phyloP scores from a whole-genome alignment of 1,284 basidiomycete species.

The Trichosporon coremiiforme region DNA sequence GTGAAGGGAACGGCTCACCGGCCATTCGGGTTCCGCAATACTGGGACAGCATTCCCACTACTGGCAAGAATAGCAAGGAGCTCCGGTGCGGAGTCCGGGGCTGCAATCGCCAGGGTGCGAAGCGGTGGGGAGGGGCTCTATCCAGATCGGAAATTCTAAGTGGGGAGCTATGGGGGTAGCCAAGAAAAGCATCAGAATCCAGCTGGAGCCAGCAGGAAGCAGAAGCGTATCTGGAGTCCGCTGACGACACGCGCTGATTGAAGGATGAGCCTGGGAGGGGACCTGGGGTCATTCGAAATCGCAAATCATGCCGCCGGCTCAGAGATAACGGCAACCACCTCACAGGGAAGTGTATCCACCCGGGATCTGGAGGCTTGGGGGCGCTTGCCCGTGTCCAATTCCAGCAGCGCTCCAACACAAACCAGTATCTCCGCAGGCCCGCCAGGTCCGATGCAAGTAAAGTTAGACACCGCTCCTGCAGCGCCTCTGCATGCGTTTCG shows the following conservation, averaged over 20 bases:
- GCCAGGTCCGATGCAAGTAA: not conserved
- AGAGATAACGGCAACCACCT: conserved; percentile 7
- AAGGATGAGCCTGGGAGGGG: not conserved
- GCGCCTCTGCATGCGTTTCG: too few species aligned
- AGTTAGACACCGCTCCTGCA: too few species aligned
- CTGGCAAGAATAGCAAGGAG: not conserved
- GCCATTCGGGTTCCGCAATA: not conserved
- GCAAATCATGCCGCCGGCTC: not conserved
- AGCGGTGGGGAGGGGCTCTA: not conserved
- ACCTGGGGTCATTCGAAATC: not conserved
- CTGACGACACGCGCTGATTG: not conserved
- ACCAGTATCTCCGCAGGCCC: not conserved
- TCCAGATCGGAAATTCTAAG: conserved; percentile 5
- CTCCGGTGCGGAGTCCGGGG: conserved; percentile 10
- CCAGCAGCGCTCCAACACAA: too few species aligned
- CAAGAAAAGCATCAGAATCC: not conserved
- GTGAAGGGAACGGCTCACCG: not conserved
- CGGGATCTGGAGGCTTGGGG: too few species aligned
- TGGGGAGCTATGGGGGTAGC: not conserved
- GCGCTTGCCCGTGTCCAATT: too few species aligned
- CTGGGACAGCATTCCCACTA: not conserved
- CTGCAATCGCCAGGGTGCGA: not conserved
- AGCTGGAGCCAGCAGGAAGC: too few species aligned
- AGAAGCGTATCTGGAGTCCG: not conserved
- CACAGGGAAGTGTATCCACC: not conserved